Percentiles rank a stretch among this genome's conserved stretches.
These are phyloP conservation scores for Tetracladium maxilliforme DNA, from an alignment of 2,329 filamentous ascomycete species.

Conservation along the genomic window DNA sequence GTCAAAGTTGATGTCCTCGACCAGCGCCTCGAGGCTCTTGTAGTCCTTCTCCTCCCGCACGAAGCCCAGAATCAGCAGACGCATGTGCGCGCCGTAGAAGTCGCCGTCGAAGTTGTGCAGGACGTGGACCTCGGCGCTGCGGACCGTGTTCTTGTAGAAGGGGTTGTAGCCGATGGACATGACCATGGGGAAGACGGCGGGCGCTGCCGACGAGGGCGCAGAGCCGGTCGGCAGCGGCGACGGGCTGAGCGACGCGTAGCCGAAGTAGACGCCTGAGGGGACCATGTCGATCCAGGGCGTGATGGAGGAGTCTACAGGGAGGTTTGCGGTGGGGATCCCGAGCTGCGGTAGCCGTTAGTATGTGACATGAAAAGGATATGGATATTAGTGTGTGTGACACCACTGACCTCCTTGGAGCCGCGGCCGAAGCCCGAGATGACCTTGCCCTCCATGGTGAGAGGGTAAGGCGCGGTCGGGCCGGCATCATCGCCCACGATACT, in stretches of 20 bases:
- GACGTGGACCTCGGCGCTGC: conserved; percentile 82
- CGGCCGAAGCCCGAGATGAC: conserved; percentile 90
- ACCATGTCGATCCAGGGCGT: conserved; percentile 47
- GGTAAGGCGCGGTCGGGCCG: conserved; percentile 67
- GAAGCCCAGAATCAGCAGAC: conserved; percentile 70
- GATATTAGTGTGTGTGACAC: too few relatives aligned
- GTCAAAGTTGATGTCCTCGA: conserved; percentile 80
- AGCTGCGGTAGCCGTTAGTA: conserved; percentile 35
- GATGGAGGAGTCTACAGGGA: conserved; percentile 56
- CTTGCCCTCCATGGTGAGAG: conserved; percentile 67
- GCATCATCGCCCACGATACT: conserved; percentile 56
- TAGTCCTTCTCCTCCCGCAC: conserved; percentile 88
- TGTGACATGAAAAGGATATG: conserved; percentile 1
- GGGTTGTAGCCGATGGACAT: conserved; percentile 96
- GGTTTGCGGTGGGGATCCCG: conserved; percentile 92
- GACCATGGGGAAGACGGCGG: conserved; percentile 62
- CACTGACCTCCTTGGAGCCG: conserved; percentile 75
- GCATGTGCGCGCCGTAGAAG: conserved; percentile 75
- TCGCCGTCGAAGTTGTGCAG: conserved; percentile 63
- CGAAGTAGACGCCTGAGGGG: conserved; percentile 81
- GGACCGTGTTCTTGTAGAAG: conserved; percentile 84
- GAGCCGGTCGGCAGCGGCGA: conserved; percentile 12
- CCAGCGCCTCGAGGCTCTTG: conserved; percentile 63
- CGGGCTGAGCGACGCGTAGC: conserved; percentile 49
- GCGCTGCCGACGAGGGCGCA: conserved; percentile 5